Conservation (phyloP, 192 early-diverging fungal species). For the Backusella mclennaniae region DNA sequence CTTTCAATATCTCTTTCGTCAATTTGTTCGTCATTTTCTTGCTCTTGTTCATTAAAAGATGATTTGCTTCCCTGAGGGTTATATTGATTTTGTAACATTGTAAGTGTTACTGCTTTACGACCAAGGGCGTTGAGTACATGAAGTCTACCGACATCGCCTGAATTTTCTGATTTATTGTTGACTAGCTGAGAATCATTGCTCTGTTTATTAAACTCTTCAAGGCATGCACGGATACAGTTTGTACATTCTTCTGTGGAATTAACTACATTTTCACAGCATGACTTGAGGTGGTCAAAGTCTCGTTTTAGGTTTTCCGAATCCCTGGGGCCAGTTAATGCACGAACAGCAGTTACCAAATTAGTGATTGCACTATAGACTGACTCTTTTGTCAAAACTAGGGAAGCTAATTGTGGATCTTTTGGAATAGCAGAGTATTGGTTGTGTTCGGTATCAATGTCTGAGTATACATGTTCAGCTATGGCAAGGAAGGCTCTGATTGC, state of each 20-base stretch:
- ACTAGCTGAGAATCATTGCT: neutral
- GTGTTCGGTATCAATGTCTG: constrained; percentile 25
- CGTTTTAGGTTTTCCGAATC: constrained; percentile 7
- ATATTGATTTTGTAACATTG: constrained; percentile 23
- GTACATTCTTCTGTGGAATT: constrained; percentile 16
- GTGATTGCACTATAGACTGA: constrained; percentile 35
- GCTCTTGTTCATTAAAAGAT: neutral
- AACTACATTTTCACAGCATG: constrained; percentile 19
- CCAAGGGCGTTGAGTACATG: constrained; percentile 32
- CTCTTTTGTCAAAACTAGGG: constrained; percentile 34
- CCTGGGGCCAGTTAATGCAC: constrained; percentile 22
- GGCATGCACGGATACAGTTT: constrained; percentile 8
- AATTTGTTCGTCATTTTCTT: neutral
- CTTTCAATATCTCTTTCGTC: neutral
- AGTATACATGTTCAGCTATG: constrained; percentile 32
- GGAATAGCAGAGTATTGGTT: constrained; percentile 17
- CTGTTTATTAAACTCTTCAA: constrained; percentile 2
- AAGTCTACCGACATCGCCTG: constrained; percentile 11
- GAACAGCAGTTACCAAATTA: constrained; percentile 33
- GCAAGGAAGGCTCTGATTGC: constrained; percentile 28
- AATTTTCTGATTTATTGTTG: constrained; percentile 13
- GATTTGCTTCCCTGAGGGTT: neutral
- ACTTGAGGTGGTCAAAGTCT: constrained; percentile 19
- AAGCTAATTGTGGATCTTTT: constrained; percentile 31
- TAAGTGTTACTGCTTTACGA: constrained; percentile 30